phyloP scores from a whole-genome alignment of 208 protist species.

The Polymyxa betae region DNA sequence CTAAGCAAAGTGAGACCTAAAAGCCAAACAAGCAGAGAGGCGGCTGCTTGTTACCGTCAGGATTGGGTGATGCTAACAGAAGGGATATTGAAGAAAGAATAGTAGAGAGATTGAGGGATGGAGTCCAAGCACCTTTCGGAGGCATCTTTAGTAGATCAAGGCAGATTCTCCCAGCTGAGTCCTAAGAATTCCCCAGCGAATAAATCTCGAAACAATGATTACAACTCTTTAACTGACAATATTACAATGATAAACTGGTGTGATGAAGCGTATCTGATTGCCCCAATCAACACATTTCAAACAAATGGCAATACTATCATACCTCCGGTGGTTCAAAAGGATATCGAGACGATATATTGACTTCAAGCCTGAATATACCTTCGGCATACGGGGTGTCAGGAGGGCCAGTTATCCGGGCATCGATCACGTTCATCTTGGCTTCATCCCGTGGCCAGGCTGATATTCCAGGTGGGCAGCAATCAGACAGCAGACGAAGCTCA shows the following conservation, averaged over 20 bases:
- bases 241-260: conserved; percentile 76
- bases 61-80: conserved; percentile 56
- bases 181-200: too few species aligned
- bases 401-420: conserved; percentile 63
- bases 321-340: conserved; percentile 75
- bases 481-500: conserved; percentile 27
- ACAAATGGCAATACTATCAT: background rate
- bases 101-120: conserved; percentile 70
- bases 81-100: conserved; percentile 53
- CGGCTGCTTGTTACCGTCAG: background rate
- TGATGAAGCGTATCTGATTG: conserved; percentile 70
- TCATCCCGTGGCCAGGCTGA: conserved; percentile 53
- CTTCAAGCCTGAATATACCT: conserved; percentile 71
- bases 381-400: conserved; percentile 68
- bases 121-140: conserved; percentile 85
- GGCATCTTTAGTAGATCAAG: conserved; percentile 76
- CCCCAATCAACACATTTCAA: background rate
- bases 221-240: conserved; percentile 63
- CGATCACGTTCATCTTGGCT: background rate
- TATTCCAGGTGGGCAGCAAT: conserved; percentile 1
- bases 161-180: conserved; percentile 73
- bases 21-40: background rate
- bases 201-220: background rate
- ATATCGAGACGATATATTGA: conserved; percentile 70
- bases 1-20: background rate